These are phyloP conservation scores for Monilinia polystroma DNA, from an alignment of 2,329 filamentous ascomycete genomes.

Conservation along the genomic window DNA sequence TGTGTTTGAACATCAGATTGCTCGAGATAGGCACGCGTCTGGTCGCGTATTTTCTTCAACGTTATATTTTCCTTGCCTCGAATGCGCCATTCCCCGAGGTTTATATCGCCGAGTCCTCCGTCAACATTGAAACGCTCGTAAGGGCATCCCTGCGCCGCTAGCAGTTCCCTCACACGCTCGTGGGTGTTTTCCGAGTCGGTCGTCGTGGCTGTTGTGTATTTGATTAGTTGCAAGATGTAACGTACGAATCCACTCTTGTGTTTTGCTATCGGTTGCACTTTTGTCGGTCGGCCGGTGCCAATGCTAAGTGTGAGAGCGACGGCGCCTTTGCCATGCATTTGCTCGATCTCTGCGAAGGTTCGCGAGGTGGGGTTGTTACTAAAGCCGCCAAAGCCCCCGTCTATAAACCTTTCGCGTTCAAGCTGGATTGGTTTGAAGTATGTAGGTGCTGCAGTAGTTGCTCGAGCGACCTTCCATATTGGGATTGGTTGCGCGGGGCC, in stretches of 20 bases:
- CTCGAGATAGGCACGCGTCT: neutral
- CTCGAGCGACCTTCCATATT: constrained; percentile 20
- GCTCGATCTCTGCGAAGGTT: constrained; percentile 4
- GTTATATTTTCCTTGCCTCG: neutral
- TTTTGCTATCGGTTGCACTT: neutral
- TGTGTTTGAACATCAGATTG: neutral
- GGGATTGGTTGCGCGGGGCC: neutral
- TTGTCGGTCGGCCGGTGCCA: constrained; percentile 1
- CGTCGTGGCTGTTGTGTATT: neutral
- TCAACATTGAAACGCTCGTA: constrained; percentile 8
- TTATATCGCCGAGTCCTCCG: neutral
- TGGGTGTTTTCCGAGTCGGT: neutral
- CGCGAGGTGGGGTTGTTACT: constrained; percentile 8
- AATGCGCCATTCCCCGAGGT: constrained; percentile 7
- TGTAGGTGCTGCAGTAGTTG: constrained; percentile 45
- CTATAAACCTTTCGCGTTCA: constrained; percentile 41
- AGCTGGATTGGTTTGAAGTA: constrained; percentile 46
- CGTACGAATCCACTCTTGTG: neutral
- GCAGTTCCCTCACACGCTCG: neutral
- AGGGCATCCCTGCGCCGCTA: neutral
- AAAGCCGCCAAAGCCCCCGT: constrained; percentile 37
- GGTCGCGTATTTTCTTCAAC: neutral
- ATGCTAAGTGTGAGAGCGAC: constrained; percentile 1
- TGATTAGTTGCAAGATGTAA: neutral
- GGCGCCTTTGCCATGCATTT: neutral